These are phyloP conservation scores for Debaryomycetaceae sp. DNA, from an alignment of 1,139 yeast genomes.

Conservation along the genomic window DNA sequence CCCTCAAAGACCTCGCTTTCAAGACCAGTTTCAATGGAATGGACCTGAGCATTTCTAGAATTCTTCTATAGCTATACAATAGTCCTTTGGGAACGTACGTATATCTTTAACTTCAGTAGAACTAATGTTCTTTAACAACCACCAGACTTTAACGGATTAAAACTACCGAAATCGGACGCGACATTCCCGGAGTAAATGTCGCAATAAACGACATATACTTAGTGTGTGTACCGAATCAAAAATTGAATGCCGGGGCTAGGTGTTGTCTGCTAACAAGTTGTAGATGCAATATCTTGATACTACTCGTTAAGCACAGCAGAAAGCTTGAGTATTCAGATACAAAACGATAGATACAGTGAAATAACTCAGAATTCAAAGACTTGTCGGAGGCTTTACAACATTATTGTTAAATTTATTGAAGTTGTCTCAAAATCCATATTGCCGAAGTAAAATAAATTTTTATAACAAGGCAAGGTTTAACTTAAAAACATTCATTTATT, in stretches of 20 bases:
- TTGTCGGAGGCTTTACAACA: no score
- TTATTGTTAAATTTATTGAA: no score
- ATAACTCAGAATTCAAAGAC: no score
- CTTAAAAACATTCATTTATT: no score
- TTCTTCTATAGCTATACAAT: conserved; percentile 2
- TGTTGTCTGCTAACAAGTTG: conserved; percentile 1
- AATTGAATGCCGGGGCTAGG: not conserved
- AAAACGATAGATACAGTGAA: no score
- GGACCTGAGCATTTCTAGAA: conserved; percentile 16
- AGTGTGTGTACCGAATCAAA: not conserved
- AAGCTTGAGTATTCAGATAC: no score
- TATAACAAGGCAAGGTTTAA: no score
- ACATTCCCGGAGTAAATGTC: conserved; percentile 14
- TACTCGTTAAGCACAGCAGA: not conserved
- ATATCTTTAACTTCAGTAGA: no score
- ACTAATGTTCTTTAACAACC: not conserved
- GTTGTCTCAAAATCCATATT: no score
- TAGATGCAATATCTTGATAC: not conserved
- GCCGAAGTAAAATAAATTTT: no score
- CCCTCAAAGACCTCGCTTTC: not conserved
- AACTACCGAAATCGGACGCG: conserved; percentile 17
- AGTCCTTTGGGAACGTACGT: not conserved
- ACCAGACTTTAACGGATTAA: conserved; percentile 6
- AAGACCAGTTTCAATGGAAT: conserved; percentile 6
- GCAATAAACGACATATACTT: not conserved